phyloP scores from a whole-genome alignment of 2,329 filamentous ascomycete genomes.

The Penicillium nordicum region DNA sequence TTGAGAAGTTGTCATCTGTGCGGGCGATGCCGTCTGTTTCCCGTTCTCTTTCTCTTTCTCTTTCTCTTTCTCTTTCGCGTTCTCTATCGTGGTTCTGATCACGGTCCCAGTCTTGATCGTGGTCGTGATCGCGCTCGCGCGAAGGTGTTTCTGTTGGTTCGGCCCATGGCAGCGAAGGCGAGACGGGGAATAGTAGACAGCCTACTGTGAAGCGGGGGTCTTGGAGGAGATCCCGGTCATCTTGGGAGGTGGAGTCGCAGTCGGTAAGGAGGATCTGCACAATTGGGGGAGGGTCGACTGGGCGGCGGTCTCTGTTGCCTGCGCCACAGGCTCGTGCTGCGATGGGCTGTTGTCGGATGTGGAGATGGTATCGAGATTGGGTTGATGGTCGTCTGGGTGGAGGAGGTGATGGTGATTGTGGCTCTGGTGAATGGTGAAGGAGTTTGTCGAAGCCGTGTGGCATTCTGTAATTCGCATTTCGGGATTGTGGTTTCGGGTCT shows the following conservation, averaged over 20 bases:
- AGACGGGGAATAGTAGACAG: constrained; percentile 42
- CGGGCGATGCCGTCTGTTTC: constrained; percentile 18
- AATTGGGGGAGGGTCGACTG: constrained; percentile 48
- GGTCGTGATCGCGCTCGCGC: constrained; percentile 2
- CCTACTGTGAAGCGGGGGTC: constrained; percentile 43
- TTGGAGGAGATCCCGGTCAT: constrained; percentile 40
- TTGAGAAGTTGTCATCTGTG: constrained; percentile 22
- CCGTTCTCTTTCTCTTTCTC: constrained; percentile 8
- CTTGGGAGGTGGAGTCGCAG: constrained; percentile 39
- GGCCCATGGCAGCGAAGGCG: constrained; percentile 14
- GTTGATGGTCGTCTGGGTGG: constrained; percentile 23
- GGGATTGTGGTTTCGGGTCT: constrained; percentile 11
- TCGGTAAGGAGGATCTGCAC: constrained; percentile 46
- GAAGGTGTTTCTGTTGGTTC: constrained; percentile 16
- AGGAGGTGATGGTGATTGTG: constrained; percentile 22
- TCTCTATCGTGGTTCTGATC: neutral
- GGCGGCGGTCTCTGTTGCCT: constrained; percentile 46
- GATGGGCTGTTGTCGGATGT: constrained; percentile 47
- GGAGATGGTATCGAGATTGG: constrained; percentile 37
- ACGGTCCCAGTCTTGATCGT: constrained; percentile 8
- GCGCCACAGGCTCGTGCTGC: constrained; percentile 47
- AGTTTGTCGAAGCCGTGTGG: constrained; percentile 39
- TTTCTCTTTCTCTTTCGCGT: constrained; percentile 3
- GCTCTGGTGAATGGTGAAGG: constrained; percentile 30
- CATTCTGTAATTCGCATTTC: constrained; percentile 26